Percentiles rank a stretch among this genome's conserved stretches.
These are phyloP conservation scores for Fomitopsis serialis DNA, from an alignment of 768 basidiomycete species.

Conservation along the genomic window DNA sequence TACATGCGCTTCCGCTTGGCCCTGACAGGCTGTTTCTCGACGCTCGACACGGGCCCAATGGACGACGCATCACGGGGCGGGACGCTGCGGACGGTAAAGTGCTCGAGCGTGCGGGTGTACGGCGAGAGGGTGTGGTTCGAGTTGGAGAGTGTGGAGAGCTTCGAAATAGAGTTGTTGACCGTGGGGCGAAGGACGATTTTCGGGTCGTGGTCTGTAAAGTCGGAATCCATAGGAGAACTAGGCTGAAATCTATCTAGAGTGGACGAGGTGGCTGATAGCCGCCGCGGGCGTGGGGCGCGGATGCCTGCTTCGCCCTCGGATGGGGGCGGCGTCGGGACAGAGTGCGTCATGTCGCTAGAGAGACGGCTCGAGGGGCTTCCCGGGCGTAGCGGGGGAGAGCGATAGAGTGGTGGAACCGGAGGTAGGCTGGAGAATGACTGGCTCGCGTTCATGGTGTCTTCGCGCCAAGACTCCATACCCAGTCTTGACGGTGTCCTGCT, in stretches of 20 bases:
- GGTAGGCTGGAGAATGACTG: constrained; percentile 16
- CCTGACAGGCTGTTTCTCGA: constrained; percentile 54
- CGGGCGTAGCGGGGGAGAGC: constrained; percentile 28
- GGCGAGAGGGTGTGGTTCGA: constrained; percentile 94
- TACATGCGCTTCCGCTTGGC: constrained; percentile 75
- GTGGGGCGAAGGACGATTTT: constrained; percentile 62
- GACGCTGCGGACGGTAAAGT: constrained; percentile 89
- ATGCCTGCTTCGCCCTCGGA: constrained; percentile 17
- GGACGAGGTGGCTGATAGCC: constrained; percentile 30
- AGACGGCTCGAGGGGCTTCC: constrained; percentile 46
- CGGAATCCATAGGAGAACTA: constrained; percentile 29
- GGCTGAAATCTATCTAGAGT: constrained; percentile 29
- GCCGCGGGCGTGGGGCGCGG: constrained; percentile 22
- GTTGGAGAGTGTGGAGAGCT: constrained; percentile 78
- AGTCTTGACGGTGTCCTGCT: constrained; percentile 1
- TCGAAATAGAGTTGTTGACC: constrained; percentile 71
- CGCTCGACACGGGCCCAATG: constrained; percentile 27
- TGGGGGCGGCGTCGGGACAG: constrained; percentile 42
- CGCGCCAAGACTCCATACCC: background rate
- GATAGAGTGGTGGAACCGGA: constrained; percentile 21
- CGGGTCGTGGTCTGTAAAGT: constrained; percentile 35
- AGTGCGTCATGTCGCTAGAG: constrained; percentile 40
- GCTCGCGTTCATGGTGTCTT: background rate
- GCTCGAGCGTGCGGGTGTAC: constrained; percentile 84
- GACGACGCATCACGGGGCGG: constrained; percentile 49